Base-by-base conservation (phyloP, 768 basidiomycete genomes). In the Lactarius psammicola region DNA sequence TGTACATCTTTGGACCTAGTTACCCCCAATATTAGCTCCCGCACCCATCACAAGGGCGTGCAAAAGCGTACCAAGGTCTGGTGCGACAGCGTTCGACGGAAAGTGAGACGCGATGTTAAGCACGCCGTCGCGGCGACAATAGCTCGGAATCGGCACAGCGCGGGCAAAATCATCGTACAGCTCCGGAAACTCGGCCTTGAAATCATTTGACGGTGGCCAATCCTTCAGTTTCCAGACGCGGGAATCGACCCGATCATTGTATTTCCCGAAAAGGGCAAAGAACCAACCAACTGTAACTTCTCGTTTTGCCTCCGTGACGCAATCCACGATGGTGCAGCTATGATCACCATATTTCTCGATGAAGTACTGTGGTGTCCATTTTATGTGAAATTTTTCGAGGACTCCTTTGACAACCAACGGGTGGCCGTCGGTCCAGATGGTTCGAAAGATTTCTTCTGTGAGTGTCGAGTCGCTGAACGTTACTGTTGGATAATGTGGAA, bases 1-100 rank as follows among this genome's bases (percentile, higher is more conserved):
- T 95, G 76, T 97, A 97, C 92, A 95, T 90, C 78, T 96, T 97
- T 1, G 95, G 95, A 3, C 94, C 93, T 87, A 70, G 4, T 18
- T 7, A 33, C 49, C 17, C 33, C 17, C n/a, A 28, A 30, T 5
- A 38, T 69, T n/a, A 66, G 65, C 55, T 17, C 56, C 42, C 18
- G 54, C 42, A 0, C 38, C 36, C 20, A 55, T 36, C 7, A 46
- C 28, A 28, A 59, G 42, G 15, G 56, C 46, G 18, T 7, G 18
- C 3, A 13, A 17, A 40, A 53, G 46, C 83, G 55, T 71, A 91
- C 90, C 87, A 17, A 94, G 80, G 72, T 94, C 94, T 11, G 92
- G 92, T 23, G 84, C 85, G 64, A 94, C 76, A 0, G 86, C 84
- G 68, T 92, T 91, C n/a, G 78, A 75, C 1, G 93, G 94, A 72